phyloP scores from a whole-genome alignment of 1,284 basidiomycete genomes.

The Coriolopsis trogii region DNA sequence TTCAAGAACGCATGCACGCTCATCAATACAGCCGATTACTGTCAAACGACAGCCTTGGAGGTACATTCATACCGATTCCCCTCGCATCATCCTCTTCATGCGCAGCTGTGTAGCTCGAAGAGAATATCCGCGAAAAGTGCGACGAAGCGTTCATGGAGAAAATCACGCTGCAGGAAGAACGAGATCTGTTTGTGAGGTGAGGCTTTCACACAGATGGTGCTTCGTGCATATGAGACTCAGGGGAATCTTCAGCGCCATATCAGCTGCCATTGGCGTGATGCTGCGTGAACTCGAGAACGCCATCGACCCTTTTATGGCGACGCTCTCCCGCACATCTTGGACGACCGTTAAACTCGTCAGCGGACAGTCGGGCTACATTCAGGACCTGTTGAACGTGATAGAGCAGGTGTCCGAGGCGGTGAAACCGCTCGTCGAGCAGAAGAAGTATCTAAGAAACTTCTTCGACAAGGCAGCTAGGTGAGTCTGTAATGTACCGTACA shows the following conservation, averaged over 20 bases:
- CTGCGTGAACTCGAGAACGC: conserved; percentile 83
- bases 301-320: conserved; percentile 75
- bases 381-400: conserved; percentile 69
- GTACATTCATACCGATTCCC: conserved; percentile 38
- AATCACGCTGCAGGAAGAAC: conserved; percentile 83
- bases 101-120: conserved; percentile 76
- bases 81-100: neutral
- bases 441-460: conserved; percentile 90
- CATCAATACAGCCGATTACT: conserved; percentile 98
- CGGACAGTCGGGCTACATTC: conserved; percentile 81
- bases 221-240: neutral
- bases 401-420: conserved; percentile 69
- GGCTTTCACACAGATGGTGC: neutral
- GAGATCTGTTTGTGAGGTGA: conserved; percentile 87
- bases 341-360: conserved; percentile 78
- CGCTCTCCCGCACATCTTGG: conserved; percentile 82
- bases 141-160: conserved; percentile 75
- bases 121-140: conserved; percentile 86
- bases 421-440: conserved; percentile 82
- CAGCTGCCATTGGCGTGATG: conserved; percentile 76
- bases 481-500: conserved; percentile 8
- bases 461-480: conserved; percentile 91
- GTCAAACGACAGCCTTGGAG: conserved; percentile 88
- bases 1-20: conserved; percentile 83
- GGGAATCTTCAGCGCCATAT: conserved; percentile 64